Conservation (phyloP, 2,329 filamentous ascomycete genomes). For the Cladophialophora immunda region DNA sequence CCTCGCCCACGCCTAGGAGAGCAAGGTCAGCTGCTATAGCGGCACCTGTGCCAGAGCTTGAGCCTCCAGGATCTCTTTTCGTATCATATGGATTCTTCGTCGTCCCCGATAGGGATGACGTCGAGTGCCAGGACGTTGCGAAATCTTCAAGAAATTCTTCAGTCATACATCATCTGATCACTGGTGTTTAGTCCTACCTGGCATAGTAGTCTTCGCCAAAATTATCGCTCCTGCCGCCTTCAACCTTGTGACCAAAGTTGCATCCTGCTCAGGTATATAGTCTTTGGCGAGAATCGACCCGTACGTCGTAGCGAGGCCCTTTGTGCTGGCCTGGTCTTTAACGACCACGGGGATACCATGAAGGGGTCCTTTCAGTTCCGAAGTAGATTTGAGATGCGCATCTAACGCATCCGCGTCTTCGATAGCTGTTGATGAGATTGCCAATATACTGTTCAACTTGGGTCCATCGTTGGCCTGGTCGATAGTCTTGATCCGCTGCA, state of each 20-base stretch:
- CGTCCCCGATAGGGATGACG: slow-evolving; percentile 70
- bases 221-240: slow-evolving; percentile 61
- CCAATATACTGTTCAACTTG: slow-evolving; percentile 29
- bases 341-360: slow-evolving; percentile 65
- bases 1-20: slow-evolving; percentile 65
- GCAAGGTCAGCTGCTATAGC: slow-evolving; percentile 67
- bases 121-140: slow-evolving; percentile 68
- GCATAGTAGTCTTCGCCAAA: slow-evolving; percentile 62
- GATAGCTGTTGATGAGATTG: slow-evolving; percentile 61
- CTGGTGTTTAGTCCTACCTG: slow-evolving; percentile 33
- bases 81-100: slow-evolving; percentile 72
- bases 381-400: slow-evolving; percentile 48
- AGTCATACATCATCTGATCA: background rate
- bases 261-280: slow-evolving; percentile 57
- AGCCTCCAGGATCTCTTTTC: slow-evolving; percentile 69
- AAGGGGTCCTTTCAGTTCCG: slow-evolving; percentile 51
- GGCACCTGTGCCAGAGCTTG: slow-evolving; percentile 69
- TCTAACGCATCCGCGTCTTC: slow-evolving; percentile 59
- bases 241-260: slow-evolving; percentile 60
- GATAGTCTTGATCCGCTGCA: slow-evolving; percentile 23
- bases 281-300: slow-evolving; percentile 57
- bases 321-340: slow-evolving; percentile 71
- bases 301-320: slow-evolving; percentile 64
- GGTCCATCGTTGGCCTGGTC: slow-evolving; percentile 21
- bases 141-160: slow-evolving; percentile 18